Base-by-base conservation (phyloP, 2,329 filamentous ascomycete genomes). In the Ampelomyces quisqualis region DNA sequence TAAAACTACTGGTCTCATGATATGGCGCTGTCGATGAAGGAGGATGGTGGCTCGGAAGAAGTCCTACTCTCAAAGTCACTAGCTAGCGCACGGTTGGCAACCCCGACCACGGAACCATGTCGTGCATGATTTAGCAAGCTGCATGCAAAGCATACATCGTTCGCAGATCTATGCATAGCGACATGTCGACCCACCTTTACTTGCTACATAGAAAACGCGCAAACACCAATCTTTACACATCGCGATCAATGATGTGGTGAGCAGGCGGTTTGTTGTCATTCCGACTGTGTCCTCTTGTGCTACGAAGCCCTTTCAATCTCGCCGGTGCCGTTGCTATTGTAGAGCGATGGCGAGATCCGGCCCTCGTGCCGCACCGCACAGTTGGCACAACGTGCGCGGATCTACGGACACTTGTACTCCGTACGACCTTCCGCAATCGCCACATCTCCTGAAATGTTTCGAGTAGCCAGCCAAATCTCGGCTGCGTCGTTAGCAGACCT, bases 401-500 rank as follows among this genome's bases (percentile, higher is more conserved):
- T 39, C 29, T 39, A 39, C 33, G 33, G 33, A 13, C 37, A 33
- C 13, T 29, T 21, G n/a, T n/a, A n/a, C n/a, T n/a, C n/a, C n/a
- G n/a, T n/a, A n/a, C n/a, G n/a, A n/a, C n/a, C n/a, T 32, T 21
- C 30, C 37, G 37, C 28, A 24, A 23, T 41, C 35, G 38, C 38
- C 38, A 41, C 38, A 20, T 40, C 38, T 41, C 38, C 38, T 41
- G 38, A 41, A 23, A 30, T 22, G 35, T 47, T 46, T 40, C 34
- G 9, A 24, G 18, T 32, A 45, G 37, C 33, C 37, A 39, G 37
- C 37, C 41, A 50, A 52, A 46, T 51, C 39, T 47, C 46, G 37
- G 49, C 51, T 52, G 40, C 34, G 38, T 39, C 40, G 34, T 40
- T 52, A 48, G 46, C 40, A 45, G 19, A 31, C 32, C 38, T 42